Conservation (phyloP, 2,329 filamentous ascomycete species). For the Colletotrichum magnum region DNA sequence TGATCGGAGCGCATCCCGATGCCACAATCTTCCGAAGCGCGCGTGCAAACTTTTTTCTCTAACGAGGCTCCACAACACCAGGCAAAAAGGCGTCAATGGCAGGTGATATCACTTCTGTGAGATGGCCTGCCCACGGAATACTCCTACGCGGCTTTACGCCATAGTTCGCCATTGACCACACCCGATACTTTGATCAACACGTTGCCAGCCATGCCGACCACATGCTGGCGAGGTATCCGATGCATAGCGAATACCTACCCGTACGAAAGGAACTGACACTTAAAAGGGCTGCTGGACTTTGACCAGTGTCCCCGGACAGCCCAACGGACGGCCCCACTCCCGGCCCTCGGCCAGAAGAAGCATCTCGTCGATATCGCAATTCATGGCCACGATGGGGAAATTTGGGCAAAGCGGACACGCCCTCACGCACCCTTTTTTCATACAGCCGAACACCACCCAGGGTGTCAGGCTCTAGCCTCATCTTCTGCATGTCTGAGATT, state of each 20-base stretch:
- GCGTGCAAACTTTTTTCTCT: conserved; percentile 36
- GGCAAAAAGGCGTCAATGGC: conserved; percentile 1
- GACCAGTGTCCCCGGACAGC: background rate
- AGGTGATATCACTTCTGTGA: no score
- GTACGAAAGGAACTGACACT: no score
- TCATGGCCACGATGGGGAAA: conserved; percentile 35
- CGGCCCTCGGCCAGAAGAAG: conserved; percentile 9
- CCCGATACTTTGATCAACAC: no score
- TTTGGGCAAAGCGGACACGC: conserved; percentile 2
- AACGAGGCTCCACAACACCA: conserved; percentile 13
- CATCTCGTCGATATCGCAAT: conserved; percentile 37
- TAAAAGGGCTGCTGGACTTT: no score
- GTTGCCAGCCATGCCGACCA: no score
- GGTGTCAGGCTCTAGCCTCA: conserved; percentile 19
- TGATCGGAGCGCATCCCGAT: conserved; percentile 35
- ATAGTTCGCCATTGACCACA: no score
- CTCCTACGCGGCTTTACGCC: no score
- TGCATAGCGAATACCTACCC: no score
- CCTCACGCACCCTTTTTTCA: background rate
- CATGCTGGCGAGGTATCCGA: no score
- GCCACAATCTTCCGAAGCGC: conserved; percentile 31
- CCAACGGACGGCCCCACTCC: conserved; percentile 18
- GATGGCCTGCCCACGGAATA: no score
- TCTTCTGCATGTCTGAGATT: conserved; percentile 32
- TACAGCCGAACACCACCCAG: conserved; percentile 5